Conservation (phyloP, 768 basidiomycete species). For the Hericium alpestre region DNA sequence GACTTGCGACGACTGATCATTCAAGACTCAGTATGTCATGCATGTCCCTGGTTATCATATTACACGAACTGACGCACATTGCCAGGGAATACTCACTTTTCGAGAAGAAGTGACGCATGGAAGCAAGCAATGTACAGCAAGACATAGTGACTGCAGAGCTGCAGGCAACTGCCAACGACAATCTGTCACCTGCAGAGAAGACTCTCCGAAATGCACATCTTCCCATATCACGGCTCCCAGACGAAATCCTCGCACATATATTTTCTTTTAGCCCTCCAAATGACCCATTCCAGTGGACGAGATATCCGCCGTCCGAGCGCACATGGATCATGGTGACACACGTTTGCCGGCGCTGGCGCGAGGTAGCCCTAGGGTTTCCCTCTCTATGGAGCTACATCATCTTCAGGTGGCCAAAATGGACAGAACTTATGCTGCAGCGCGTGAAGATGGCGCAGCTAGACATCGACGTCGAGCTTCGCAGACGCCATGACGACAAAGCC, state of each 20-base stretch:
- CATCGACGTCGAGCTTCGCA: background rate
- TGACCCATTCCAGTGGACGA: background rate
- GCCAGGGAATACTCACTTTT: too few species aligned
- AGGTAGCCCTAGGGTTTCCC: slow-evolving; percentile 3
- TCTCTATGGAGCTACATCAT: slow-evolving; percentile 4
- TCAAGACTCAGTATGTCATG: too few species aligned
- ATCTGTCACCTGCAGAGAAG: background rate
- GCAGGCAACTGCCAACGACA: too few species aligned
- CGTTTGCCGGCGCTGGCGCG: slow-evolving; percentile 8
- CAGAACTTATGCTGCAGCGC: slow-evolving; percentile 1
- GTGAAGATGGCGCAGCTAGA: background rate
- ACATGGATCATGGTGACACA: slow-evolving; percentile 5
- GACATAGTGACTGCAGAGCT: too few species aligned
- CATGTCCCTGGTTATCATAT: too few species aligned
- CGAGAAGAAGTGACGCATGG: too few species aligned
- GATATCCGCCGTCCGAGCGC: background rate
- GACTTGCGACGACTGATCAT: too few species aligned
- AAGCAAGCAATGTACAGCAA: too few species aligned
- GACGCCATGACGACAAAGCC: background rate
- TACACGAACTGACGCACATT: too few species aligned
- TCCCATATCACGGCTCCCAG: background rate
- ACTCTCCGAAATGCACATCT: background rate
- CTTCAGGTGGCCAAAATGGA: background rate
- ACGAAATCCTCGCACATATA: background rate
- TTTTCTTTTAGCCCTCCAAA: background rate